A percentile compares a stretch with the other conserved stretches of the same genome.
These are phyloP conservation scores for Pichia kudriavzevii DNA, from an alignment of 1,139 yeast genomes.

Conservation along the genomic window DNA sequence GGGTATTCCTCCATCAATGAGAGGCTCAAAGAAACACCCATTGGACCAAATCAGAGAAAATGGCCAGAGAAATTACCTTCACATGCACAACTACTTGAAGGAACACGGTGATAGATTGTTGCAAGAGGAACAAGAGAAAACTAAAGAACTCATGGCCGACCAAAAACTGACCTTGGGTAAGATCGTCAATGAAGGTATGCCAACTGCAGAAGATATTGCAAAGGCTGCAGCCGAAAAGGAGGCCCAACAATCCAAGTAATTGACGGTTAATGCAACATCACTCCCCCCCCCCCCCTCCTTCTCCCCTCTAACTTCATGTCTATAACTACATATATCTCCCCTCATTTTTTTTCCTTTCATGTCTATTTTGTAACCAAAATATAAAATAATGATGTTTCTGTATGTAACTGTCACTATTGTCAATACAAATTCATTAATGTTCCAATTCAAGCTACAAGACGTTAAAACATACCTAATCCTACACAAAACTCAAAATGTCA, in stretches of 20 bases:
- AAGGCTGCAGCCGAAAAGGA: slow-evolving; percentile 37
- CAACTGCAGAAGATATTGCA: slow-evolving; percentile 79
- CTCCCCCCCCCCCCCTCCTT: not conserved
- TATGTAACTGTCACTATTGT: too few relatives aligned
- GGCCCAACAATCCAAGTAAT: slow-evolving; percentile 8
- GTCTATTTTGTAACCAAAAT: too few relatives aligned
- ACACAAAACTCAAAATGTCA: too few relatives aligned
- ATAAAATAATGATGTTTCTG: too few relatives aligned
- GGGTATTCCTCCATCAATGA: slow-evolving; percentile 49
- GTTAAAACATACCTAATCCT: too few relatives aligned
- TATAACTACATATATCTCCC: too few relatives aligned
- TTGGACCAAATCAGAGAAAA: slow-evolving; percentile 86
- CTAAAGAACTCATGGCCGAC: slow-evolving; percentile 74
- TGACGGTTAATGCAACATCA: slow-evolving; percentile 3
- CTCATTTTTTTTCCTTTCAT: too few relatives aligned
- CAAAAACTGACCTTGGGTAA: slow-evolving; percentile 74
- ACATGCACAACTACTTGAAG: slow-evolving; percentile 72
- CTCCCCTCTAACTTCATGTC: too few relatives aligned
- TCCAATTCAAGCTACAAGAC: too few relatives aligned
- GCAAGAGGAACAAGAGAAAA: slow-evolving; percentile 70
- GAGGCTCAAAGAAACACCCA: slow-evolving; percentile 68
- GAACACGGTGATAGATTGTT: slow-evolving; percentile 86
- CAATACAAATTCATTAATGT: too few relatives aligned
- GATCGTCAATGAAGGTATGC: slow-evolving; percentile 77
- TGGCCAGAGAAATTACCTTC: slow-evolving; percentile 83